Base-by-base conservation (phyloP, 768 basidiomycete genomes). In the Dendrothele bispora region DNA sequence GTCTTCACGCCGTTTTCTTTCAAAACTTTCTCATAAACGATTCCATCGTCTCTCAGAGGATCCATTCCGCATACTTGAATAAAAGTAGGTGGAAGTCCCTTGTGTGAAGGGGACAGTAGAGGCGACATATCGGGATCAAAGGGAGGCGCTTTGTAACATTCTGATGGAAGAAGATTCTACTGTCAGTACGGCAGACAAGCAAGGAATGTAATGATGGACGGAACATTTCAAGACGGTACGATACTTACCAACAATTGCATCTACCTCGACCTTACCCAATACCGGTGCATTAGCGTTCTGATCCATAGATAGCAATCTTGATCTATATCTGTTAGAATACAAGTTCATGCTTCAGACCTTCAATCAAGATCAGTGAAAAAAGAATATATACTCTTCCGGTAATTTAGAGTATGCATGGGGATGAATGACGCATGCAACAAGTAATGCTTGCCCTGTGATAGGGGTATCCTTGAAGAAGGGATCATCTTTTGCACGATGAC, bases 11-110 rank as follows among this genome's bases (percentile, higher is more conserved):
- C 55, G 5, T 46, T 48, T 32, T 63, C 57, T 7, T 55, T 47
- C 11, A 64, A 48, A 3, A 55, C 26, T 28, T 53, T 49, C 32
- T 55, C 63, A 41, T 63, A 66, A 4, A 62, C 37, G 10, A 60
- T 21, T 3, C 53, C 63, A 28, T 66, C 65, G 39, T 66, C 65
- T 20, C 63, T 53, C 24, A 63, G 36, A 6, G 58, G 55, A 41
- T 66, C 63, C 15, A 49, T 25, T 3, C 59, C 62, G 38, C 43
- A 37, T 15, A 58, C 50, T 28, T 63, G 63, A 14, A 64, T 47
- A 43, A 55, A 63, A 20, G 55, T 49, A 3, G 56, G 56, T 0
- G 63, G 51, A 7, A 64, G 46, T 7, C 51, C 57, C 11, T 34
- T 43, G 48, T 56, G 58, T 8, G 56, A 51, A n/a, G 49, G 28